These are phyloP conservation scores for Nannizziopsis barbatae DNA, from an alignment of 2,329 filamentous ascomycete genomes.

Conservation along the genomic window DNA sequence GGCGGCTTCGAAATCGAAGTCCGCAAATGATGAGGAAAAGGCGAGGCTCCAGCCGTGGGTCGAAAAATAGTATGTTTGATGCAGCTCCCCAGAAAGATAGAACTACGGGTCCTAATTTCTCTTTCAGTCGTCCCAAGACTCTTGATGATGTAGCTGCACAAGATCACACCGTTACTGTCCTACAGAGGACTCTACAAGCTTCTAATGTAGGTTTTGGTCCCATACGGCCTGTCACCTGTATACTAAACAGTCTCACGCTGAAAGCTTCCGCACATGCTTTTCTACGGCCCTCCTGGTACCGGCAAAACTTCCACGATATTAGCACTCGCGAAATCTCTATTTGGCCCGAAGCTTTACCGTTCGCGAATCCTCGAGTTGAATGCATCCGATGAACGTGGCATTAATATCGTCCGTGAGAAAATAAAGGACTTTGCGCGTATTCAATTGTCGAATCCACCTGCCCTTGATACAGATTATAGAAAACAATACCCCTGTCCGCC, in stretches of 20 bases:
- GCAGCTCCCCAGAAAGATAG: neutral
- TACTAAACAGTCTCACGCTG: slow-evolving; percentile 15
- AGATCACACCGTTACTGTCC: slow-evolving; percentile 89
- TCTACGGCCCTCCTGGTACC: slow-evolving; percentile 94
- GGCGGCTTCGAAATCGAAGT: slow-evolving; percentile 54
- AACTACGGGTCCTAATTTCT: slow-evolving; percentile 10
- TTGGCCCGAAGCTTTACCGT: slow-evolving; percentile 86
- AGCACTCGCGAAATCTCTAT: slow-evolving; percentile 92
- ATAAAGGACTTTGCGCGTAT: slow-evolving; percentile 97
- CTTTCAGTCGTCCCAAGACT: slow-evolving; percentile 71
- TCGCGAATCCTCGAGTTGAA: slow-evolving; percentile 97
- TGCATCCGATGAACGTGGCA: slow-evolving; percentile 95
- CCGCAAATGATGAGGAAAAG: slow-evolving; percentile 48
- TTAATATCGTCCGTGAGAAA: slow-evolving; percentile 92
- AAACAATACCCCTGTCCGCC: slow-evolving; percentile 81
- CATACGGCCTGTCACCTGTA: neutral
- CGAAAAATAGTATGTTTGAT: slow-evolving; percentile 73
- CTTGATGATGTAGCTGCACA: slow-evolving; percentile 92
- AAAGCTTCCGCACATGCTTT: slow-evolving; percentile 93
- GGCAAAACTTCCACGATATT: slow-evolving; percentile 98
- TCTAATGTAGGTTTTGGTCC: slow-evolving; percentile 54
- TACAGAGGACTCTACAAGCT: slow-evolving; percentile 85
- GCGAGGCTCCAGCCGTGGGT: slow-evolving; percentile 82
- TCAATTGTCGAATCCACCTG: slow-evolving; percentile 74
- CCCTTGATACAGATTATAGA: slow-evolving; percentile 50